A percentile compares a stretch with the other conserved stretches of the same genome.
Evolutionary conservation across 352 stramenopile genomes (phyloP).

Genomic region (Pythium insidiosum): DNA sequence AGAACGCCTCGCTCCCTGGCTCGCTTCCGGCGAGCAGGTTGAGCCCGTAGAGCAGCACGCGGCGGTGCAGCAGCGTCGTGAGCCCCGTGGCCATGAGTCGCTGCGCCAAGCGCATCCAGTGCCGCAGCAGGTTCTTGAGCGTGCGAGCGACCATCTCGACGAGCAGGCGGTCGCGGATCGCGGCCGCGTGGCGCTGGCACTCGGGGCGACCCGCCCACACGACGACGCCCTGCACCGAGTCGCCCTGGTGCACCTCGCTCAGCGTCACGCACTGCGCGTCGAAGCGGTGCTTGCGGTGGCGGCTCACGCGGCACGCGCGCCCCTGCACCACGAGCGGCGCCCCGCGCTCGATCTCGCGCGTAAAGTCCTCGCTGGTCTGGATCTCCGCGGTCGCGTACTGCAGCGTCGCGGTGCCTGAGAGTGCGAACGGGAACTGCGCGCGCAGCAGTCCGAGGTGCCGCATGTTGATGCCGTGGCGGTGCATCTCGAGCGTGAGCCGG

Average conservation of each 20-base stretch:
- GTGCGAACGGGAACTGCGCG: slow-evolving; percentile 60
- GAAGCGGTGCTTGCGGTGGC: slow-evolving; percentile 29
- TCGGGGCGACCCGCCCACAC: slow-evolving; percentile 60
- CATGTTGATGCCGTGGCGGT: slow-evolving; percentile 87
- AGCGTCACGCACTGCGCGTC: slow-evolving; percentile 59
- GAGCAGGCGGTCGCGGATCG: slow-evolving; percentile 60
- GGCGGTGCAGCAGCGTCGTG: slow-evolving; percentile 29
- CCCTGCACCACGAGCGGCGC: slow-evolving; percentile 48
- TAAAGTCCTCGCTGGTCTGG: slow-evolving; percentile 75
- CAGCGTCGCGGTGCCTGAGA: slow-evolving; percentile 69
- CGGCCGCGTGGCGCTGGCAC: slow-evolving; percentile 37
- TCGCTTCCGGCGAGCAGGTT: slow-evolving; percentile 65
- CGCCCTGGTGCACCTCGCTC: slow-evolving; percentile 34
- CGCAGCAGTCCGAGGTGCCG: slow-evolving; percentile 84
- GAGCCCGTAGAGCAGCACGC: slow-evolving; percentile 43
- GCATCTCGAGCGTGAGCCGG: slow-evolving; percentile 72
- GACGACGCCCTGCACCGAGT: slow-evolving; percentile 64
- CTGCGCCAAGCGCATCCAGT: slow-evolving; percentile 46
- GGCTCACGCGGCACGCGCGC: slow-evolving; percentile 38
- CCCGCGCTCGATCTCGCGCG: slow-evolving; percentile 70
- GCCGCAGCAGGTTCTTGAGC: slow-evolving; percentile 83
- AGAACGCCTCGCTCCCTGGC: slow-evolving; percentile 55
- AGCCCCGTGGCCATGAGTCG: slow-evolving; percentile 29
- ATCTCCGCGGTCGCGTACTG: slow-evolving; percentile 80
- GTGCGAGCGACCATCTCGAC: slow-evolving; percentile 84